A percentile compares a stretch with the other conserved stretches of the same genome.
Conservation (phyloP, 768 basidiomycete genomes). For the Tubosaeta sp. region DNA sequence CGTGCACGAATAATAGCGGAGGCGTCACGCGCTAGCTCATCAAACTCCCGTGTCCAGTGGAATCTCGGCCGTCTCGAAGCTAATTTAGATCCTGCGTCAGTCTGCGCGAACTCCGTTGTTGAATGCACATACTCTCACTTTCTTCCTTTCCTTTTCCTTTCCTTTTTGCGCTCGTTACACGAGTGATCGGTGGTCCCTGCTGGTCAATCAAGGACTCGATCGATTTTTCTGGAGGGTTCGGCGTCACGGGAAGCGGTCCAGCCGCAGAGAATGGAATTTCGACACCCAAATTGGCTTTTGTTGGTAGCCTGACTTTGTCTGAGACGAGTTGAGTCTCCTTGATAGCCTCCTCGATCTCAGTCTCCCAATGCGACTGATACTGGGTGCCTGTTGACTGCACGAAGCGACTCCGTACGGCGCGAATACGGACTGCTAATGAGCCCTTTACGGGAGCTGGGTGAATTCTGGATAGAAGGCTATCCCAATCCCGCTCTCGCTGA, state of each 20-base stretch:
- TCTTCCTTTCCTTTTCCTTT: conserved; percentile 28
- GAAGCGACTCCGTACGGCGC: conserved; percentile 52
- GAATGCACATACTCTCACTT: conserved; percentile 25
- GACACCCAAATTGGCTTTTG: conserved; percentile 13
- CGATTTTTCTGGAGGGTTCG: conserved; percentile 48
- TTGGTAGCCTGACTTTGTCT: conserved; percentile 40
- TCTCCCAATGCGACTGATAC: conserved; percentile 58
- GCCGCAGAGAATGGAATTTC: conserved; percentile 2
- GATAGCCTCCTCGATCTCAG: conserved; percentile 52
- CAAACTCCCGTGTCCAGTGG: conserved; percentile 82
- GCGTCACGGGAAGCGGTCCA: conserved; percentile 37
- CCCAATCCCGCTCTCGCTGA: conserved; percentile 66
- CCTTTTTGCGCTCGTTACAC: conserved; percentile 32
- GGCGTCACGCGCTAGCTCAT: conserved; percentile 85
- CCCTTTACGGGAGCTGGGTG: conserved; percentile 52
- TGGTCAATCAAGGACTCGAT: conserved; percentile 47
- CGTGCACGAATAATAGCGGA: conserved; percentile 79
- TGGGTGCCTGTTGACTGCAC: conserved; percentile 52
- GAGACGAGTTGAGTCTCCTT: conserved; percentile 50
- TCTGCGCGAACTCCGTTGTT: background rate
- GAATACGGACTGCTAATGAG: conserved; percentile 47
- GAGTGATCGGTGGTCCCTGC: conserved; percentile 43
- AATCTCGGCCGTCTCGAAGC: conserved; percentile 58
- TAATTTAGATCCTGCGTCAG: conserved; percentile 8
- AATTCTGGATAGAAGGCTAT: conserved; percentile 46